phyloP scores from a whole-genome alignment of 768 basidiomycete species.

The Naganishia randhawae region DNA sequence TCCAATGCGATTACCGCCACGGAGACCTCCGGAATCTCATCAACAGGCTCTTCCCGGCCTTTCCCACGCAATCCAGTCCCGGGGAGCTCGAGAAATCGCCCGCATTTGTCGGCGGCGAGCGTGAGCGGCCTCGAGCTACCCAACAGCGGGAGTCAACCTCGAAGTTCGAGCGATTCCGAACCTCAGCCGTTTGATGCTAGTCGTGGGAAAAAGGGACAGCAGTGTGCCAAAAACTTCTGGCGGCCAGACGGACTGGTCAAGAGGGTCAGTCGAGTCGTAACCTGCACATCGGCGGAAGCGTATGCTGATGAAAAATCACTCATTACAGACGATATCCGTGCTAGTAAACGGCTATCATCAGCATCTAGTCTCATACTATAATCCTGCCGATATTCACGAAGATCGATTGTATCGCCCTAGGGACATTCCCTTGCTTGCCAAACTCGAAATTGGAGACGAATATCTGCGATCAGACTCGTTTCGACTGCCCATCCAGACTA shows the following conservation, averaged over 20 bases:
- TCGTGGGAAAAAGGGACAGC: constrained; percentile 28
- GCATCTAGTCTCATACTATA: constrained; percentile 93
- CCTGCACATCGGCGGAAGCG: constrained; percentile 13
- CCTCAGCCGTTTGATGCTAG: background rate
- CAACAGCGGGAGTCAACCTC: constrained; percentile 28
- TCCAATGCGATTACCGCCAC: background rate
- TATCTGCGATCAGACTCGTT: constrained; percentile 89
- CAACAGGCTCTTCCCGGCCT: background rate
- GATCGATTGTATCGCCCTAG: constrained; percentile 85
- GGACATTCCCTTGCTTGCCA: constrained; percentile 77
- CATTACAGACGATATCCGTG: constrained; percentile 77
- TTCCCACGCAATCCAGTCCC: constrained; percentile 14
- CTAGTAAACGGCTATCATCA: constrained; percentile 79
- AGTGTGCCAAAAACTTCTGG: constrained; percentile 12
- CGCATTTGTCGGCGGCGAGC: constrained; percentile 26
- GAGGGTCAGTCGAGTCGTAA: constrained; percentile 62
- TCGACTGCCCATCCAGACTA: constrained; percentile 81
- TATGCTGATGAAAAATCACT: background rate
- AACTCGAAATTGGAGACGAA: constrained; percentile 78
- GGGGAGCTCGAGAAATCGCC: background rate
- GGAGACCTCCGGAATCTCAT: background rate
- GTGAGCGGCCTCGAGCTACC: constrained; percentile 30
- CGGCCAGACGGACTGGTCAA: constrained; percentile 74
- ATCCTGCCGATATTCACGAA: constrained; percentile 80
- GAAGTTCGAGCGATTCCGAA: constrained; percentile 37